Evolutionary conservation across 257 asterid species (phyloP).

Genomic region (Solanum chiquidenum): DNA sequence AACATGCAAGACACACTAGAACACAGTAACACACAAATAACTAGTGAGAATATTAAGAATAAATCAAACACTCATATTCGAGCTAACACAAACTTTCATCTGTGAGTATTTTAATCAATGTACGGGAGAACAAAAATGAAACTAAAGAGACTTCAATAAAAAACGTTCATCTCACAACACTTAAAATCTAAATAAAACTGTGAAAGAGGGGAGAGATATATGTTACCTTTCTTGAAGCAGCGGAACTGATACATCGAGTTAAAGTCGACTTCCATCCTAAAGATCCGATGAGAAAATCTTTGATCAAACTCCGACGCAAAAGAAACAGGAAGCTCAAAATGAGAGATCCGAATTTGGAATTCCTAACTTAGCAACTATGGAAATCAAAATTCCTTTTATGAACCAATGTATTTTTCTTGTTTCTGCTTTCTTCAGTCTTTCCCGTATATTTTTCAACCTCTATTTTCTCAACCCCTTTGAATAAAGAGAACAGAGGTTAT

Average conservation of each 20-base stretch:
- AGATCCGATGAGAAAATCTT: background rate
- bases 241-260: background rate
- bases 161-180: too few relatives aligned
- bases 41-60: background rate
- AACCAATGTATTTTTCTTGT: background rate
- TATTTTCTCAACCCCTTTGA: background rate
- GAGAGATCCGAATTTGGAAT: background rate
- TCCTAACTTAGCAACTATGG: background rate
- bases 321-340: background rate
- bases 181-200: background rate
- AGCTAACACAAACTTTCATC: background rate
- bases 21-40: too few relatives aligned
- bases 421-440: too few relatives aligned
- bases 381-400: background rate
- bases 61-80: too few relatives aligned
- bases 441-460: background rate
- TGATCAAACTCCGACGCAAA: background rate
- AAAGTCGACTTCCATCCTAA: background rate
- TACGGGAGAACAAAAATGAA: background rate
- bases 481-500: too few relatives aligned
- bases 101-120: background rate
- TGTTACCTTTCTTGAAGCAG: background rate
- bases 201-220: background rate
- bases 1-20: too few relatives aligned
- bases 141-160: background rate